Evolutionary conservation across 805 yeast species (phyloP).

Genomic region (Metschnikowia henanensis): DNA sequence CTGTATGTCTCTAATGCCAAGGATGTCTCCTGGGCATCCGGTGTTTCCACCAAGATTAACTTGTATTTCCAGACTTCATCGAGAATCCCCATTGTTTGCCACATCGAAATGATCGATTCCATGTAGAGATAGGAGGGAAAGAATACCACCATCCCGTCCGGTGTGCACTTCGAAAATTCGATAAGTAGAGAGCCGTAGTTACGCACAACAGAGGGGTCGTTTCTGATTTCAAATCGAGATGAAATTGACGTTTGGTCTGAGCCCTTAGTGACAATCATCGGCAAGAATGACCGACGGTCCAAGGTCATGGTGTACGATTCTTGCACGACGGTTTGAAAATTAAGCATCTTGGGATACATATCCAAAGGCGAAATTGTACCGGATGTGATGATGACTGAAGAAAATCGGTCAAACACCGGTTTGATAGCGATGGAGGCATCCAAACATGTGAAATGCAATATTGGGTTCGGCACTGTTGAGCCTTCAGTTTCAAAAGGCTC

Average conservation of each 20-base stretch:
- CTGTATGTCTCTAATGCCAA: slow-evolving; percentile 93
- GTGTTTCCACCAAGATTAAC: slow-evolving; percentile 93
- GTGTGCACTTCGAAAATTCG: slow-evolving; percentile 93
- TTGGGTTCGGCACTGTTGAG: slow-evolving; percentile 94
- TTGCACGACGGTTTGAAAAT: slow-evolving; percentile 90
- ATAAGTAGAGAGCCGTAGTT: slow-evolving; percentile 92
- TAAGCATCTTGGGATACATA: slow-evolving; percentile 97
- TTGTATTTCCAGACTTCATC: slow-evolving; percentile 99
- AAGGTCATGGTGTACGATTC: slow-evolving; percentile 96
- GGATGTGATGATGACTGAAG: slow-evolving; percentile 91
- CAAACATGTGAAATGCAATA: slow-evolving; percentile 86
- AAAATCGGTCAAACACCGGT: slow-evolving; percentile 92
- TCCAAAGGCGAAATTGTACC: slow-evolving; percentile 98
- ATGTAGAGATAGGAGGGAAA: slow-evolving; percentile 96
- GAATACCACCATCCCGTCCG: slow-evolving; percentile 97
- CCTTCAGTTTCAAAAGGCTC: slow-evolving; percentile 97
- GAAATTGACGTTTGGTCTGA: slow-evolving; percentile 97
- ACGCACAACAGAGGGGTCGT: slow-evolving; percentile 96
- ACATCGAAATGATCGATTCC: slow-evolving; percentile 97
- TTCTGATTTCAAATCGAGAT: slow-evolving; percentile 93
- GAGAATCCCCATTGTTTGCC: slow-evolving; percentile 98
- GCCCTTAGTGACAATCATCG: slow-evolving; percentile 95
- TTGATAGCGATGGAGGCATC: slow-evolving; percentile 98
- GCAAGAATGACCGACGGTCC: slow-evolving; percentile 88
- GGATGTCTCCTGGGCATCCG: slow-evolving; percentile 98